Conservation (phyloP, 352 stramenopile species). For the Thraustochytrium sp. region DNA sequence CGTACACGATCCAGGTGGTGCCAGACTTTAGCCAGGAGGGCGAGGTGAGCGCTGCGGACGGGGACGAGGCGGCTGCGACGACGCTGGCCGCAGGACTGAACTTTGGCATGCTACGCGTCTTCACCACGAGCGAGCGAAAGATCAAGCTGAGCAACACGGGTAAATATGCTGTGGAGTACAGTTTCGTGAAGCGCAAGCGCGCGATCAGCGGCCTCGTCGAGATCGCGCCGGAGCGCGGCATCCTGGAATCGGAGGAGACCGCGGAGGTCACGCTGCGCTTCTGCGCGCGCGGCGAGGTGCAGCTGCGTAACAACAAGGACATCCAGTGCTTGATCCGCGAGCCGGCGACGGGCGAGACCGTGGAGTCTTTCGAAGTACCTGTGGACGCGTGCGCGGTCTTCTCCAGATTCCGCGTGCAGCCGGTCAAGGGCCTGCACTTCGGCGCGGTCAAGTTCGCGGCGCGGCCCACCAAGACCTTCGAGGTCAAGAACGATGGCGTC, state of each 20-base stretch:
- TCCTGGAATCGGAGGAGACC: constrained; percentile 65
- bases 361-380: constrained; percentile 75
- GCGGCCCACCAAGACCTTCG: constrained; percentile 64
- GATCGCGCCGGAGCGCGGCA: constrained; percentile 67
- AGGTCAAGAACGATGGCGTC: constrained; percentile 84
- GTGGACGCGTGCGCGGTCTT: constrained; percentile 70
- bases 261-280: constrained; percentile 71
- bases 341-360: constrained; percentile 76
- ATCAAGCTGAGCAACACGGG: constrained; percentile 81
- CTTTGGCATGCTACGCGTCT: constrained; percentile 83
- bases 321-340: constrained; percentile 85
- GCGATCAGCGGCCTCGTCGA: constrained; percentile 64
- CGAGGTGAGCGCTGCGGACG: too few species aligned
- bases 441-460: constrained; percentile 81
- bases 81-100: constrained; percentile 62
- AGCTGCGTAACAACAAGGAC: constrained; percentile 79
- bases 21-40: constrained; percentile 10
- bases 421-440: constrained; percentile 81
- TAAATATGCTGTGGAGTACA: constrained; percentile 86
- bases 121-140: constrained; percentile 65
- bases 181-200: constrained; percentile 60
- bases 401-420: constrained; percentile 71
- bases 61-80: constrained; percentile 49
- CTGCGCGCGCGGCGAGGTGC: constrained; percentile 66
- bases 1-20: constrained; percentile 10